Evolutionary conservation across 768 basidiomycete species (phyloP).

Genomic region (Leccinum disarticulatum): DNA sequence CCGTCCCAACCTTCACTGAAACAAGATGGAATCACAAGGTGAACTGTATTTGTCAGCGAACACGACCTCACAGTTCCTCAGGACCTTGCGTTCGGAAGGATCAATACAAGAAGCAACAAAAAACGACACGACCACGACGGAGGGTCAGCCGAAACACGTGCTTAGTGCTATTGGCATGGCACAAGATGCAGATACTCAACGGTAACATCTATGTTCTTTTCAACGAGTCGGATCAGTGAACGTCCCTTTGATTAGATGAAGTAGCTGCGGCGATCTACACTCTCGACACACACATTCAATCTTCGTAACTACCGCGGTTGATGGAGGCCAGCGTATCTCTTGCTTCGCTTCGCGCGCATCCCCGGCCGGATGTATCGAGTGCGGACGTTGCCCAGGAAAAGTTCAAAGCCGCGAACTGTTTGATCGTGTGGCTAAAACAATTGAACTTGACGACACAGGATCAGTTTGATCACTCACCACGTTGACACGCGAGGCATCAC

Average conservation of each 20-base stretch:
- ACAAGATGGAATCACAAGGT: no score
- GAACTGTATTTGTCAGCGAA: no score
- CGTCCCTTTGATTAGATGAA: conserved; percentile 54
- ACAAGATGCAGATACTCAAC: conserved; percentile 65
- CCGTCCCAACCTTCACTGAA: no score
- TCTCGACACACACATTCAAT: conserved; percentile 41
- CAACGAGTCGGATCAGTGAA: background rate
- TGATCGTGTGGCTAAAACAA: conserved; percentile 46
- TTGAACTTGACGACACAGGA: conserved; percentile 56
- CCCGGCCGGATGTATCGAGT: conserved; percentile 54
- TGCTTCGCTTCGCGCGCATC: conserved; percentile 82
- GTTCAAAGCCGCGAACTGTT: conserved; percentile 59
- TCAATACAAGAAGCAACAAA: conserved; percentile 60
- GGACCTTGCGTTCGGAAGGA: conserved; percentile 76
- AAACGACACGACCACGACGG: conserved; percentile 64
- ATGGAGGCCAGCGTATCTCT: conserved; percentile 87
- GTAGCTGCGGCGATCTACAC: conserved; percentile 37
- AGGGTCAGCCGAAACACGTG: conserved; percentile 72
- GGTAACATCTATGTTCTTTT: conserved; percentile 46
- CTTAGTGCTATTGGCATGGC: conserved; percentile 85
- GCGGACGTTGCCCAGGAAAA: conserved; percentile 63
- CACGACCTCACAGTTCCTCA: no score
- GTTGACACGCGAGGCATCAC: no score
- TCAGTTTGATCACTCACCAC: no score
- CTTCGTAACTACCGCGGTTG: conserved; percentile 61